Base-by-base conservation (phyloP, 2,329 filamentous ascomycete species). In the Clonostachys solani region DNA sequence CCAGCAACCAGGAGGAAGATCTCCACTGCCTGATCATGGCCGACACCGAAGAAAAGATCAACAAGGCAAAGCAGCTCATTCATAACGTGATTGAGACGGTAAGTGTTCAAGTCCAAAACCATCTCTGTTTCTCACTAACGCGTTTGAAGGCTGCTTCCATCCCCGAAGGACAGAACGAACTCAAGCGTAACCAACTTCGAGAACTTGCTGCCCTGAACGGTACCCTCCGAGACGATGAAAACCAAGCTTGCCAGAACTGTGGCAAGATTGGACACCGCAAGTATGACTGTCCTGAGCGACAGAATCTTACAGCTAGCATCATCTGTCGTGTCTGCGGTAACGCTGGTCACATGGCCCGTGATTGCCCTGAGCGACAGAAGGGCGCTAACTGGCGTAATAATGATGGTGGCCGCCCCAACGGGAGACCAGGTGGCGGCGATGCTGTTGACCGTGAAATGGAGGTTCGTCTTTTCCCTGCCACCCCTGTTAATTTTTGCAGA, bases 1-100 rank as follows among this genome's bases (percentile, higher is more conserved):
- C 92, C 69, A 97, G 94, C 81, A 99, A 99, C 78, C 94, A 99
- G 80, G 94, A 99, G 77, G 94, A 99, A 74, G 94, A 99, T 68
- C 80, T 99, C 49, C 94, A 99, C 73, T 99, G 94, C 72, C 77
- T 99, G 66, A 97, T 99, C 74, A 99, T 99, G 94, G 94, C 94
- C 62, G 94, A 99, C 64, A 97, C 92, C 36, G 95, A 99, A 74
- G 94, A 99, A 53, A 99, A 99, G 75, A 92, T 99, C 66, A 95
- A 95, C 77, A 99, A 97, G 73, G 94, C 94, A 56, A 99, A 97
- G 78, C 91, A 95, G 72, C 73, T 97, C 52, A 96, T 99, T 54
- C 92, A 99, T 72, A 96, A 97, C 57, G 88, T 99, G 62, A 97
- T 99, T 64, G 94, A 99, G 72, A 99, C 94, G 50, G 92, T 95